Evolutionary conservation across 805 yeast genomes (phyloP), one percentile per base, ranked within the genome.

Genomic region (Metschnikowia aberdeeniae): DNA sequence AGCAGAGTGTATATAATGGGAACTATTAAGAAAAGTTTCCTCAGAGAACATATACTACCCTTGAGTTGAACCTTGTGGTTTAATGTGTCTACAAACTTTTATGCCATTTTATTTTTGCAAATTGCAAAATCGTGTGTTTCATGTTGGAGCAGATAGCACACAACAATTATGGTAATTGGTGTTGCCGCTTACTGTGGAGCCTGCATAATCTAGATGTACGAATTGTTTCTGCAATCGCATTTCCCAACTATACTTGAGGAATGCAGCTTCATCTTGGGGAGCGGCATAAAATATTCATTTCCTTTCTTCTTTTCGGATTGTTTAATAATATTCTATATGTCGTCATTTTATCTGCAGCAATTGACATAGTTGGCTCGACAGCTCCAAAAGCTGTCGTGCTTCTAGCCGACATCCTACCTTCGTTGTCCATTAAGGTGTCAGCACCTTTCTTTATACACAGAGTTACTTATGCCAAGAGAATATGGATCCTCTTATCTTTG

Each of bases 271-370:
- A 22, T 29, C 26, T 40, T 24, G 24, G 45, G 14, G 37, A 40
- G 4, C 38, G 39, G 8, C 44, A 42, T 12, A 50, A 81, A 50
- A 71, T 71, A 6, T 82, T 78, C 55, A 36, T 62, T 0, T 72
- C 86, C 10, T 90, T 90, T 61, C 84, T 92, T 81, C 57, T 82
- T 1, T 88, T 90, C 62, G 99, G 98, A 0, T 75, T 92, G 9
- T 69, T 89, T 31, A 92, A 92, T 65, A 92, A 92, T 61, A 84
- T 92, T 9, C 76, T 92, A 0, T 92, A 90, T 66, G 97, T 92
- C 28, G 92, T 92, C 12, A 90, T 92, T 33, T 70, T 92, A 11
- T 82, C 95, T 0, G 96, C 97, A 0, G 98, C 98, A 2, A 79
- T 88, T 28, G 99, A 92, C 60, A 69, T 92, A 11, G 97, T 90